phyloP scores from a whole-genome alignment of 257 asterid genomes.

The Jaltomata sinuosa region DNA sequence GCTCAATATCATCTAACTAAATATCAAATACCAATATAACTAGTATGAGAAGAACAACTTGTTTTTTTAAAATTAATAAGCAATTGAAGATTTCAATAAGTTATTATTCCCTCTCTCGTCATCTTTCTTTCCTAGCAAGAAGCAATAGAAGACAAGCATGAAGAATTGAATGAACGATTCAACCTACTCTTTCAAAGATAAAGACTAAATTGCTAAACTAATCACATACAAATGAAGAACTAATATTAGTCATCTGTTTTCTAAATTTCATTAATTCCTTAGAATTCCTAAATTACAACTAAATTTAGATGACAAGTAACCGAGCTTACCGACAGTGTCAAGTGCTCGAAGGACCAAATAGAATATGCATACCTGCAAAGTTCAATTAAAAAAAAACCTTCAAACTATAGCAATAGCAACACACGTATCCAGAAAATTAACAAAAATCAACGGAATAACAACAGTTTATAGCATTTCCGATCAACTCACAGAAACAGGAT shows the following conservation, averaged over 20 bases:
- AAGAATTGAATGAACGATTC: background rate
- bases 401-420: background rate
- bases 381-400: background rate
- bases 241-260: background rate
- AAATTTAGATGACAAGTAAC: background rate
- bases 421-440: background rate
- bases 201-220: background rate
- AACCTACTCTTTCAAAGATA: background rate
- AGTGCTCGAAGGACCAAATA: conserved; percentile 98
- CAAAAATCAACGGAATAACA: background rate
- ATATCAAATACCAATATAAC: background rate
- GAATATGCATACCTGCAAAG: conserved; percentile 80
- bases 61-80: background rate
- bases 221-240: background rate
- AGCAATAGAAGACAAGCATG: background rate
- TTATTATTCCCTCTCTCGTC: background rate
- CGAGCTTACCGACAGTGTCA: conserved; percentile 88
- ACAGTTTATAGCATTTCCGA: too few relatives aligned
- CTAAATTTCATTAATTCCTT: background rate
- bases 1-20: background rate
- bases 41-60: background rate
- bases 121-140: background rate
- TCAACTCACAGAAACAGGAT: background rate
- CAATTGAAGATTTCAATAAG: background rate
- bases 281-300: background rate